Percentiles rank a stretch among this genome's conserved stretches.
These are phyloP conservation scores for Xylaria grammica DNA, from an alignment of 495 filamentous ascomycete genomes.

Conservation along the genomic window DNA sequence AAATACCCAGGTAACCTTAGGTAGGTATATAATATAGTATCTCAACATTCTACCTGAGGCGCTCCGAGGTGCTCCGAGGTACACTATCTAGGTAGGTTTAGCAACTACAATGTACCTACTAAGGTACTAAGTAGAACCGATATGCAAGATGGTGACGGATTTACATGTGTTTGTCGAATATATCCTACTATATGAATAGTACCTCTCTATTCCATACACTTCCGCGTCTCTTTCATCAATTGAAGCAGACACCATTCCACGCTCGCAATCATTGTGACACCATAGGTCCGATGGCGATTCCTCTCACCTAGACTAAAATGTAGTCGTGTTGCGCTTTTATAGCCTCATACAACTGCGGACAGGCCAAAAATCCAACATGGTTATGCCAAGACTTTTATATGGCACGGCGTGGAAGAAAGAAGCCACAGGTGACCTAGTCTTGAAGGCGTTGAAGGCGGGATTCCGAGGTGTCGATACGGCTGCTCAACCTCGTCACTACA, in stretches of 20 bases:
- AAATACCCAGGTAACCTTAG: no score
- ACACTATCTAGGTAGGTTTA: no score
- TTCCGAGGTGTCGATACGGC: conserved; percentile 81
- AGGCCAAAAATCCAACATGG: conserved; percentile 21
- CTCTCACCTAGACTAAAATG: conserved; percentile 1
- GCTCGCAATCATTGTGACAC: background rate
- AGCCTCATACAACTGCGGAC: conserved; percentile 8
- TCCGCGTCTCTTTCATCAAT: background rate
- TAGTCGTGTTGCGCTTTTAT: background rate
- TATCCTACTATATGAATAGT: background rate
- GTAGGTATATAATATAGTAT: no score
- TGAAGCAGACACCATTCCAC: no score
- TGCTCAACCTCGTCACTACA: conserved; percentile 79
- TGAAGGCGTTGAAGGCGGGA: conserved; percentile 69
- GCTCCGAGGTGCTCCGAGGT: no score
- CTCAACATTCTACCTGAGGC: no score
- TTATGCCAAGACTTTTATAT: conserved; percentile 70
- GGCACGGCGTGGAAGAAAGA: conserved; percentile 91
- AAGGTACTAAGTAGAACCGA: no score
- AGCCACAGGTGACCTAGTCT: conserved; percentile 67
- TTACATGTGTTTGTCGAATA: background rate
- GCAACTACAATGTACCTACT: no score
- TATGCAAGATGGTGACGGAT: no score
- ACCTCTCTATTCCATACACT: background rate
- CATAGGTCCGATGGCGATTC: background rate